Base-by-base conservation (phyloP, 2,329 filamentous ascomycete species). In the Ilyonectria mors-panacis region DNA sequence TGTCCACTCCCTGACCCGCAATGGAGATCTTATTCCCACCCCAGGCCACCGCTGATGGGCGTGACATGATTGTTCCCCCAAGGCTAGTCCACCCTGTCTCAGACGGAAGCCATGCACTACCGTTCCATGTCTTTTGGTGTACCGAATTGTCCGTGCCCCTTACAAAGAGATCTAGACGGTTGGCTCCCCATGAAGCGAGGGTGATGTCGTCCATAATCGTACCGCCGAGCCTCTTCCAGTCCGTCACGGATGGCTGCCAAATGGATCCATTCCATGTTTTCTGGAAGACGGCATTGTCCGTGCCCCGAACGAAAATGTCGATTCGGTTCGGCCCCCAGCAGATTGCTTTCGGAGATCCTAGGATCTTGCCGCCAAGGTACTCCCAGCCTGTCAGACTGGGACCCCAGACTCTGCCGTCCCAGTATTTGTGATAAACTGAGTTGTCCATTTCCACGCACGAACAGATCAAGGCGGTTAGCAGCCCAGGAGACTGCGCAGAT, bases 131-230 rank as follows among this genome's bases (percentile, higher is more conserved):
- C 15, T 75, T 70, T 60, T 76, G 73, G 13, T 57, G 77, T 67
- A 73, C 73, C 73, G 69, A 76, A 75, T 62, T 75, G 67, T 45
- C 75, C 68, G 39, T 79, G 7, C 75, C 74, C 12, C 76, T 68
- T 6, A 74, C 78, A 53, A 77, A 78, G 10, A 79, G 63, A 30
- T 77, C 74, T 28, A 77, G 70, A 45, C 75, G 71, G 56, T 77
- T 72, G 15, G 56, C 28, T 1, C 69, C 76, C 72, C 74, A 76
- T 0, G 72, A 74, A 37, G 76, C 77, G 13, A 23, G 19, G 19
- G n/a, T 45, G 19, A 45, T 73, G 56, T 75, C 67, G 48, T 72
- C 65, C 63, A 71, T 68, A 33, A 78, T 60, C 44, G 70, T 65
- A 3, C 77, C 78, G 53, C 77, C 78, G 50, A 80, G 73, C 37